phyloP scores from a whole-genome alignment of 2,329 filamentous ascomycete species.

The Colletotrichum shisoi region DNA sequence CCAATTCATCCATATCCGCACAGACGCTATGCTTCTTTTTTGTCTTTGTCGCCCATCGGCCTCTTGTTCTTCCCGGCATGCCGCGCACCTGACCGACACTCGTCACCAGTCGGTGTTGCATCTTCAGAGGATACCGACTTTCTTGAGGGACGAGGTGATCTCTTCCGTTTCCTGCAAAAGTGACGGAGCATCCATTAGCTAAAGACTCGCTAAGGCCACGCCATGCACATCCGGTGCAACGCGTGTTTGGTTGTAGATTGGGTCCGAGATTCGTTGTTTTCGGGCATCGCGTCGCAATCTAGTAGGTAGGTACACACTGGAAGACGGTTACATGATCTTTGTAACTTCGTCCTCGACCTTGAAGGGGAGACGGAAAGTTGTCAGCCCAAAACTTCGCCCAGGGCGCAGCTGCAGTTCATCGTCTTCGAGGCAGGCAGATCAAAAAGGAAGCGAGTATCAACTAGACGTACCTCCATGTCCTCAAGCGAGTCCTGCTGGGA shows the following conservation, averaged over 20 bases:
- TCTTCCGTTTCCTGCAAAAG: slow-evolving; percentile 48
- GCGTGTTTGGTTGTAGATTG: slow-evolving; percentile 23
- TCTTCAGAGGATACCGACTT: slow-evolving; percentile 55
- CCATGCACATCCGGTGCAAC: slow-evolving; percentile 11
- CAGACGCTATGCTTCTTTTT: slow-evolving; percentile 22
- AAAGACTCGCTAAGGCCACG: slow-evolving; percentile 34
- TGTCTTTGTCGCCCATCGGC: slow-evolving; percentile 22
- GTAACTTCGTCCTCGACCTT: slow-evolving; percentile 93
- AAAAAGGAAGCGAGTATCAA: slow-evolving; percentile 5
- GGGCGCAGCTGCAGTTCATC: slow-evolving; percentile 29
- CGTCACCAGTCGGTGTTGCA: slow-evolving; percentile 1
- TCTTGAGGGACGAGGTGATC: slow-evolving; percentile 51
- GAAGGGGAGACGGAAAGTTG: slow-evolving; percentile 55
- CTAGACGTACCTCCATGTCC: slow-evolving; percentile 92
- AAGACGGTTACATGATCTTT: slow-evolving; percentile 77
- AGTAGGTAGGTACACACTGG: slow-evolving; percentile 31
- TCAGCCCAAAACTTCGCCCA: slow-evolving; percentile 52
- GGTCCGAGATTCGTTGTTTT: slow-evolving; percentile 11
- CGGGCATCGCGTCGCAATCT: slow-evolving; percentile 30
- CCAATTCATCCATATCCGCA: slow-evolving; percentile 23
- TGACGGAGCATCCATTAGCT: slow-evolving; percentile 42
- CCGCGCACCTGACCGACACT: slow-evolving; percentile 6
- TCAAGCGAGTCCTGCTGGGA: slow-evolving; percentile 96
- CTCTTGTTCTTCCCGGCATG: slow-evolving; percentile 4
- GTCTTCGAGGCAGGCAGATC: slow-evolving; percentile 12